These are phyloP conservation scores for Rosa persica DNA, from an alignment of 306 rosid species.

Conservation along the genomic window DNA sequence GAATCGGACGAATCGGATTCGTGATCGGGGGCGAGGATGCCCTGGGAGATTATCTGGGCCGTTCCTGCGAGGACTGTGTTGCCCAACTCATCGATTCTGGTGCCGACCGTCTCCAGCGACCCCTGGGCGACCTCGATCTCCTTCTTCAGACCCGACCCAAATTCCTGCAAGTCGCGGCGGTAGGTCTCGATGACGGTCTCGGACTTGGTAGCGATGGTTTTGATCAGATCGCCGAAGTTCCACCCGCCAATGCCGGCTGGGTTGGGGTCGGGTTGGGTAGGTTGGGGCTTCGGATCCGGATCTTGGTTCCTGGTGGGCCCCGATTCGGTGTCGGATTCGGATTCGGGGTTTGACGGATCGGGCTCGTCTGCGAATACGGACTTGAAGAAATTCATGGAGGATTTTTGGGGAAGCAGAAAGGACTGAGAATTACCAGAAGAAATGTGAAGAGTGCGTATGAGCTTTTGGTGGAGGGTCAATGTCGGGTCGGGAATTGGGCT, in stretches of 20 bases:
- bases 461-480: not conserved
- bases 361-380: conserved; percentile 74
- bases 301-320: conserved; percentile 18
- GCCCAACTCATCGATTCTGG: conserved; percentile 68
- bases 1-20: conserved; percentile 65
- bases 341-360: conserved; percentile 31
- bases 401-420: not conserved
- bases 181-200: conserved; percentile 85
- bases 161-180: conserved; percentile 84
- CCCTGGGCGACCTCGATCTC: conserved; percentile 92
- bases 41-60: conserved; percentile 73
- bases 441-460: conserved; percentile 1
- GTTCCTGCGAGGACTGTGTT: conserved; percentile 76
- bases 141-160: conserved; percentile 65
- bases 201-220: conserved; percentile 60
- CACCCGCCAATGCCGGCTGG: conserved; percentile 31
- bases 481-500: not conserved
- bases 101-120: conserved; percentile 65
- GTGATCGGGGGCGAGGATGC: conserved; percentile 51
- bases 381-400: conserved; percentile 77
- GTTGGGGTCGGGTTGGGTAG: conserved; percentile 18
- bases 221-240: conserved; percentile 77
- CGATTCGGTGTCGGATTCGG: conserved; percentile 16
- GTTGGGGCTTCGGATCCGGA: conserved; percentile 36
- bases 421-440: not conserved